Base-by-base conservation (phyloP, 306 rosid species). In the Canavalia ensiformis region DNA sequence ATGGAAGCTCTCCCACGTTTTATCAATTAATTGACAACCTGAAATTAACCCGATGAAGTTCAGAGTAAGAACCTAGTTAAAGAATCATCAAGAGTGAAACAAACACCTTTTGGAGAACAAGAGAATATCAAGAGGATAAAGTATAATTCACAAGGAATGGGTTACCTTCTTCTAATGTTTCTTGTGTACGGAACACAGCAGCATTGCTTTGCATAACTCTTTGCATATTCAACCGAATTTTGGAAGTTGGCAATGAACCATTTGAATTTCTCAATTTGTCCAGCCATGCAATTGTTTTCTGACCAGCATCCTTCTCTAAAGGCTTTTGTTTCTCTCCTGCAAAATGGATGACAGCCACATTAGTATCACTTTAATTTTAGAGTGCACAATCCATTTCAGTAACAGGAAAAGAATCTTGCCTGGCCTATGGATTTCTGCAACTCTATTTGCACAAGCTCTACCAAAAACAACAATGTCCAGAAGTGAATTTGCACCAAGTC, bases 111-210 rank as follows among this genome's bases (percentile, higher is more conserved):
- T 1, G 79, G 6, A 69, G 7, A 47, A 57, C 46, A 45, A 65
- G 5, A 29, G 29, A 52, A 12, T 37, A 71, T 29, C 3, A 8
- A 4, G 39, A 56, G 44, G 34, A 30, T 11, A 37, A 7, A 66
- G 7, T 18, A 37, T n/a, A 54, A 6, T 1, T 59, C 69, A 29
- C 56, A 50, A 10, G 39, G 49, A 81, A 45, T 50, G 69, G 13
- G 25, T 7, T 84, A 94, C 98, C 98, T 89, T 95, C 99, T 88
- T 85, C 93, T 81, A 95, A 86, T 44, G 96, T 93, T 81, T 95
- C 99, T 75, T 91, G 97, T 44, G 97, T 93, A 50, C 99, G 99
- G 89, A 95, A 95, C 59, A 95, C 99, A 84, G 99, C 98, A 81
- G 98, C 99, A 84, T 95, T 91, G 74, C 45, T 95, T 90, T 95